Percentiles rank a stretch among this genome's conserved stretches.
phyloP scores from a whole-genome alignment of 2,329 filamentous ascomycete species.

The Calcarisporium arbuscula region DNA sequence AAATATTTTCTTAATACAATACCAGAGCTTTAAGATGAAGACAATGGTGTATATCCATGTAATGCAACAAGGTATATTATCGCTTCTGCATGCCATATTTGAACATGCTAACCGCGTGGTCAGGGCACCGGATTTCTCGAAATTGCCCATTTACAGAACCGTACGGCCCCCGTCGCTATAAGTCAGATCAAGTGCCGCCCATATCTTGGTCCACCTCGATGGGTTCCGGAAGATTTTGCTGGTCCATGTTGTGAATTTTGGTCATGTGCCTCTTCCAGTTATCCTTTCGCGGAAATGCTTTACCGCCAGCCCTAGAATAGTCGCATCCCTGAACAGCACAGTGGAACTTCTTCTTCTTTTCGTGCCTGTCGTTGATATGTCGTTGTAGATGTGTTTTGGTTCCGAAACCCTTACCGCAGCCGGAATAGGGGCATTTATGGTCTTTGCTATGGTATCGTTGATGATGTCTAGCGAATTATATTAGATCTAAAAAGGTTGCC shows the following conservation, averaged over 20 bases:
- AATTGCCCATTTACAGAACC: too few relatives aligned
- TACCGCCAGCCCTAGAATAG: conserved; percentile 50
- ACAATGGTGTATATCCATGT: too few relatives aligned
- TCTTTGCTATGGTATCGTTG: conserved; percentile 55
- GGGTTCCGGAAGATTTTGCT: conserved; percentile 32
- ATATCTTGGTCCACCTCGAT: conserved; percentile 34
- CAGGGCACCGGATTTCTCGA: too few relatives aligned
- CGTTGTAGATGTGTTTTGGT: conserved; percentile 57
- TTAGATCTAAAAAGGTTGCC: background rate
- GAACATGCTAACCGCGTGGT: too few relatives aligned
- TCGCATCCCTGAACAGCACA: conserved; percentile 48
- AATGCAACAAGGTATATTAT: too few relatives aligned
- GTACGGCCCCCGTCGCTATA: too few relatives aligned
- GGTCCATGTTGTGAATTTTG: conserved; percentile 48
- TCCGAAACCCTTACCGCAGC: conserved; percentile 51
- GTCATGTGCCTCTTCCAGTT: conserved; percentile 59
- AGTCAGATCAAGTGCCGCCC: conserved; percentile 12
- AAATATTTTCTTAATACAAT: too few relatives aligned
- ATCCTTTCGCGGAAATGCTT: conserved; percentile 55
- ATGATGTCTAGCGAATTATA: conserved; percentile 40
- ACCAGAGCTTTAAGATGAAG: too few relatives aligned
- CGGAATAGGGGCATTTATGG: conserved; percentile 48
- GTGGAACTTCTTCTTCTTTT: conserved; percentile 54
- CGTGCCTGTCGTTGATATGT: conserved; percentile 56
- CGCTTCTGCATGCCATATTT: too few relatives aligned